These are phyloP conservation scores for Blastobotrys petasosporus DNA, from an alignment of 1,139 yeast species.

Conservation along the genomic window DNA sequence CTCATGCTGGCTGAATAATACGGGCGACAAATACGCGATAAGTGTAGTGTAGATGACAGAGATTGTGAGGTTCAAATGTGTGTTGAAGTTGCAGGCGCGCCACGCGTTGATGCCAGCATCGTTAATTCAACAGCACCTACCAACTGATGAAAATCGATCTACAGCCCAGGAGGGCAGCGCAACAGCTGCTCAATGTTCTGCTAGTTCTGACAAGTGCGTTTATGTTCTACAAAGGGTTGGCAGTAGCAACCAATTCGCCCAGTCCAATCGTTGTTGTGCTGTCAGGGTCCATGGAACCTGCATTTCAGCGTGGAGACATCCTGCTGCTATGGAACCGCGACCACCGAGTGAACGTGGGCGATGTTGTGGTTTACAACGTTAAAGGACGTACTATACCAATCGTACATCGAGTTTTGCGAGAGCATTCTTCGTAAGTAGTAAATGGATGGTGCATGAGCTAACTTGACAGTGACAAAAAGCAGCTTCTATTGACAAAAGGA, in stretches of 20 bases:
- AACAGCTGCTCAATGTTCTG: slow-evolving; percentile 61
- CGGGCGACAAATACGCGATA: too few relatives aligned
- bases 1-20: not conserved
- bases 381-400: slow-evolving; percentile 80
- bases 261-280: slow-evolving; percentile 95
- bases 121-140: too few relatives aligned
- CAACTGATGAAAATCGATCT: slow-evolving; percentile 12
- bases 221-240: slow-evolving; percentile 84
- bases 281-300: slow-evolving; percentile 99
- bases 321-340: slow-evolving; percentile 87
- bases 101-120: too few relatives aligned
- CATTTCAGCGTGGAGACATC: slow-evolving; percentile 96
- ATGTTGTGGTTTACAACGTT: slow-evolving; percentile 89
- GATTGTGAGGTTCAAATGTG: not conserved
- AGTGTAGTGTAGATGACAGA: too few relatives aligned
- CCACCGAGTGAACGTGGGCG: slow-evolving; percentile 69
- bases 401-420: slow-evolving; percentile 89
- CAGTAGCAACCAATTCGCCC: slow-evolving; percentile 72
- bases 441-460: slow-evolving; percentile 17
- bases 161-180: slow-evolving; percentile 31
- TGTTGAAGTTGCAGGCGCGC: not conserved
- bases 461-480: slow-evolving; percentile 40
- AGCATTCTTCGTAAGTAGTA: slow-evolving; percentile 43
- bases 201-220: slow-evolving; percentile 84
- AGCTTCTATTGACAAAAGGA: slow-evolving; percentile 84